Evolutionary conservation across 169 alveolate species (phyloP), one percentile per base, ranked within the genome.

Genomic region (Plasmodium adleri): DNA sequence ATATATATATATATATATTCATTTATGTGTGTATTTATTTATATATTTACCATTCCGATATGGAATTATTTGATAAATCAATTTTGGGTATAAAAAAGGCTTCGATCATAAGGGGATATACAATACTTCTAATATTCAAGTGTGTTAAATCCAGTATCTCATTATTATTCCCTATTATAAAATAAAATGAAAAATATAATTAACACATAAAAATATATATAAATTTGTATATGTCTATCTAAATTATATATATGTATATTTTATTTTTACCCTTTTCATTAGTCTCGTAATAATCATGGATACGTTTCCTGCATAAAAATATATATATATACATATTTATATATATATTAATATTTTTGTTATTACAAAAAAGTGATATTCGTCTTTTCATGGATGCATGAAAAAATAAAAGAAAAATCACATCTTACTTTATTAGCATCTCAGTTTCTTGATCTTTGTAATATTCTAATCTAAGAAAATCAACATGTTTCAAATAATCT

Each of bases 31-130:
- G 9, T 49, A 59, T 70, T 47, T 76, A 39, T 62, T 75, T 63
- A 12, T 76, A 28, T 76, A 45, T 67, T 9, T 80, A 80, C 90
- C 85, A 67, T 72, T 67, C 90, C 20, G 73, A 68, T 80, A 80
- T 9, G 58, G 56, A 43, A 62, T 80, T 80, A 26, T 54, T 66
- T 24, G 90, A 80, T 49, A 80, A 58, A 67, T 80, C 59, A 80
- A 80, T 80, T 20, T 50, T 52, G 12, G 62, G 73, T 17, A 80
- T 80, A 68, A 67, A 80, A 67, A 80, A 80, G 7, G 90, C 90
- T 45, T 80, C 90, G 24, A 80, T 80, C 76, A 80, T 45, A 20
- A 39, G 63, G 47, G 90, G 90, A 22, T 80, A 80, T 8, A 60
- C 32, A 56, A 80, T 39, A 28, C 32, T 32, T 2, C 66, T 67